phyloP scores from a whole-genome alignment of 495 filamentous ascomycete genomes.

The Xylaria telfairii region DNA sequence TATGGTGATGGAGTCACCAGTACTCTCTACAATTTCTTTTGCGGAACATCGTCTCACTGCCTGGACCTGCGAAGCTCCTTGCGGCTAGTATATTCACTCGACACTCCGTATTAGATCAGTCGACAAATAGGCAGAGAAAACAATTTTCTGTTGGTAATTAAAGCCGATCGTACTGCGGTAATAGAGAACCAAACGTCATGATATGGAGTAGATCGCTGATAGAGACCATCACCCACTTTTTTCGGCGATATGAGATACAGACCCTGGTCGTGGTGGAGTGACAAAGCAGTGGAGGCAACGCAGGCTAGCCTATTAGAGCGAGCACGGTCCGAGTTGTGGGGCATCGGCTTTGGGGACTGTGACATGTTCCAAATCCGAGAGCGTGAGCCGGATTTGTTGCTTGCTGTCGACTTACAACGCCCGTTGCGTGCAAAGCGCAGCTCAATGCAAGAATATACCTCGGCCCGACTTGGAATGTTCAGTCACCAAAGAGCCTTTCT shows the following conservation, averaged over 20 bases:
- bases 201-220: too few relatives aligned
- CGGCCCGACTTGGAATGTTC: neutral
- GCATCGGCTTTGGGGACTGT: neutral
- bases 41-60: neutral
- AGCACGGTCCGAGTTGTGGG: neutral
- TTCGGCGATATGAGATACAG: neutral
- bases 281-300: too few relatives aligned
- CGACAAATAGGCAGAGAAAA: too few relatives aligned
- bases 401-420: neutral
- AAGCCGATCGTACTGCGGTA: too few relatives aligned
- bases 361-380: slow-evolving; percentile 18
- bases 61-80: neutral
- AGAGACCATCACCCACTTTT: neutral
- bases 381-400: neutral
- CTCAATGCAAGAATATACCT: neutral
- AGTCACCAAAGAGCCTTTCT: neutral
- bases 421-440: neutral
- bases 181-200: too few relatives aligned
- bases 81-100: neutral
- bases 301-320: neutral
- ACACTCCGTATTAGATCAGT: too few relatives aligned
- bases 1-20: neutral
- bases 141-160: neutral
- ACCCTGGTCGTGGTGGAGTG: neutral
- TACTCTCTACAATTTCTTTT: too few relatives aligned